phyloP scores from a whole-genome alignment of 768 basidiomycete species.

The Rhizopogon sp. region DNA sequence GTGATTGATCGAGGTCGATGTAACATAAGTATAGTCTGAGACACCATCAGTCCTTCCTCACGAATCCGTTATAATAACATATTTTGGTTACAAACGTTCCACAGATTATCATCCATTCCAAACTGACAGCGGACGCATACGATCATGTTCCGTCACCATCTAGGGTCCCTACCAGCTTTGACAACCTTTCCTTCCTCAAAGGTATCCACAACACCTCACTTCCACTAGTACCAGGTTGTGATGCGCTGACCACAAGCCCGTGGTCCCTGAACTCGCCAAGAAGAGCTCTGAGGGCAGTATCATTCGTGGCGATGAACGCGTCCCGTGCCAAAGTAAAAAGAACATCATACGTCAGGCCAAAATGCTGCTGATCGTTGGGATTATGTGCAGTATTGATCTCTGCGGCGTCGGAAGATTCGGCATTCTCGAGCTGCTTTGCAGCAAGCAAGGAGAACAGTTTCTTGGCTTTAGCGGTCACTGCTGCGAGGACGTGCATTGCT shows the following conservation, averaged over 20 bases:
- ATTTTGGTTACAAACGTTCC: background rate
- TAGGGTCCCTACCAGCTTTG: slow-evolving; percentile 35
- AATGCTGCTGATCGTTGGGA: slow-evolving; percentile 39
- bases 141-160: slow-evolving; percentile 7
- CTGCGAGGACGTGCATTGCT: slow-evolving; percentile 75
- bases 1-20: too few relatives aligned
- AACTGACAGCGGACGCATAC: background rate
- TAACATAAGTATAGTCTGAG: too few relatives aligned
- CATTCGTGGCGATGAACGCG: slow-evolving; percentile 85
- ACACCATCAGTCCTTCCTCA: background rate
- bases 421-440: slow-evolving; percentile 58
- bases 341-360: slow-evolving; percentile 58
- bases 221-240: slow-evolving; percentile 38
- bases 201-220: slow-evolving; percentile 83
- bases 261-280: slow-evolving; percentile 93
- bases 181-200: slow-evolving; percentile 69
- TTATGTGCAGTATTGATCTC: slow-evolving; percentile 9
- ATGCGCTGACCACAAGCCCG: slow-evolving; percentile 59
- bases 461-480: slow-evolving; percentile 83
- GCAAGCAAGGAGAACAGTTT: slow-evolving; percentile 76
- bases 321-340: slow-evolving; percentile 74
- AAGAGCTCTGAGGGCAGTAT: slow-evolving; percentile 75
- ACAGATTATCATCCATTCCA: background rate
- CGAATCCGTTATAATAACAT: background rate
- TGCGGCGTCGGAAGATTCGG: slow-evolving; percentile 19